These are phyloP conservation scores for Chenopodium album DNA, from an alignment of 148 eudicot genomes.

Conservation along the genomic window DNA sequence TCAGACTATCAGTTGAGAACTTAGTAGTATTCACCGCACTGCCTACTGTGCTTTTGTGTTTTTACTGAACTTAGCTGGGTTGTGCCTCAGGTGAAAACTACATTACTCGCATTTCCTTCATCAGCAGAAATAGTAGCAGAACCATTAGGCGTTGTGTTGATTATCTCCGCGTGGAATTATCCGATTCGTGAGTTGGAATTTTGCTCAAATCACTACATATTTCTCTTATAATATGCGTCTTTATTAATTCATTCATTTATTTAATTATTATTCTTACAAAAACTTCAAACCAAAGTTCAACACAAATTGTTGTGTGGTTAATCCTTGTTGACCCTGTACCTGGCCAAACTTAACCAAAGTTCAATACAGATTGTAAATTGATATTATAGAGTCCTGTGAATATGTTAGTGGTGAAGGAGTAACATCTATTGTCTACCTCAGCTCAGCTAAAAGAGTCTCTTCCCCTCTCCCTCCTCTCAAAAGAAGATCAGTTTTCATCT, in stretches of 20 bases:
- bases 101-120: constrained; percentile 51
- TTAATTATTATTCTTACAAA: not conserved
- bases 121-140: constrained; percentile 58
- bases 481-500: not conserved
- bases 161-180: constrained; percentile 81
- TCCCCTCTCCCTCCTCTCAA: no score
- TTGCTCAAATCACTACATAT: not conserved
- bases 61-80: not conserved
- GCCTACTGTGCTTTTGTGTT: not conserved
- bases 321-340: not conserved
- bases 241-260: not conserved
- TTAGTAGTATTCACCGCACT: not conserved
- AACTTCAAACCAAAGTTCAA: no score
- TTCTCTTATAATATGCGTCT: constrained; percentile 2
- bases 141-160: constrained; percentile 62
- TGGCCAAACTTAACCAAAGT: not conserved
- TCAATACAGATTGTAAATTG: not conserved
- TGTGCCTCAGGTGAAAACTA: constrained; percentile 47
- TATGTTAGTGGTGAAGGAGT: not conserved
- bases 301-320: no score
- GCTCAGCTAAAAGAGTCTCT: not conserved
- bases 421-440: not conserved
- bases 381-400: not conserved
- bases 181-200: constrained; percentile 58
- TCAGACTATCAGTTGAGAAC: not conserved